Percentiles rank a stretch among this genome's conserved stretches.
Conservation (phyloP, 225 moss, liverwort and hornwort genomes). For the Pleurozium schreberi region DNA sequence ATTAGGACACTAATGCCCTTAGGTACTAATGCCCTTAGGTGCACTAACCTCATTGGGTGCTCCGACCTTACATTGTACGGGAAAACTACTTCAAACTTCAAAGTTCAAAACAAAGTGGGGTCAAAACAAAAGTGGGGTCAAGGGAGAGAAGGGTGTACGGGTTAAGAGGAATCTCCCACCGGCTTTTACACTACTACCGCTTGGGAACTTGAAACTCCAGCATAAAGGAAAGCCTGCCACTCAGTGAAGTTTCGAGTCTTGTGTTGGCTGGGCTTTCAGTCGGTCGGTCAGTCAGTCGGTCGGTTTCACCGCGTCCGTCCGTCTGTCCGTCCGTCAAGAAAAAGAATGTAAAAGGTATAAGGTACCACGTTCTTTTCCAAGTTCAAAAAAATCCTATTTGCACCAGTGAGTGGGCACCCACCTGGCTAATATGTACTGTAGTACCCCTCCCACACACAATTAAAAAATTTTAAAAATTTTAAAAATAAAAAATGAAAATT, state of each 20-base stretch:
- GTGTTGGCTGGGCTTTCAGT: not conserved
- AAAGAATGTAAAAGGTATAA: not conserved
- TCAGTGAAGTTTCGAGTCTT: not conserved
- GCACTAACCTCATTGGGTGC: not conserved
- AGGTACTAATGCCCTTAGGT: too few species aligned
- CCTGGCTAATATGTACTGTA: too few species aligned
- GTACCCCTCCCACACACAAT: too few species aligned
- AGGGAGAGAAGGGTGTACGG: not conserved
- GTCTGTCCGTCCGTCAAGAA: not conserved
- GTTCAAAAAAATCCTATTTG: not conserved
- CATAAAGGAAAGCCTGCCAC: not conserved
- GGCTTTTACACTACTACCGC: not conserved
- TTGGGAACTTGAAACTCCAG: too few species aligned
- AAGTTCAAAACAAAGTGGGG: not conserved
- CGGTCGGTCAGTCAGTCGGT: not conserved
- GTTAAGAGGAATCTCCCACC: not conserved
- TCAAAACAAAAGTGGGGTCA: not conserved
- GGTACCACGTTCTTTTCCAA: not conserved
- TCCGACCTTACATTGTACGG: too few species aligned
- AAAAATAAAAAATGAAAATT: too few species aligned
- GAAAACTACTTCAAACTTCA: too few species aligned
- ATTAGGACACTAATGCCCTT: too few species aligned
- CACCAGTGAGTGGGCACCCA: not conserved
- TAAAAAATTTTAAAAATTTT: too few species aligned
- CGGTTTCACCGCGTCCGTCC: not conserved